phyloP scores from a whole-genome alignment of 495 filamentous ascomycete genomes.

The Trichocladium uniseriatum region DNA sequence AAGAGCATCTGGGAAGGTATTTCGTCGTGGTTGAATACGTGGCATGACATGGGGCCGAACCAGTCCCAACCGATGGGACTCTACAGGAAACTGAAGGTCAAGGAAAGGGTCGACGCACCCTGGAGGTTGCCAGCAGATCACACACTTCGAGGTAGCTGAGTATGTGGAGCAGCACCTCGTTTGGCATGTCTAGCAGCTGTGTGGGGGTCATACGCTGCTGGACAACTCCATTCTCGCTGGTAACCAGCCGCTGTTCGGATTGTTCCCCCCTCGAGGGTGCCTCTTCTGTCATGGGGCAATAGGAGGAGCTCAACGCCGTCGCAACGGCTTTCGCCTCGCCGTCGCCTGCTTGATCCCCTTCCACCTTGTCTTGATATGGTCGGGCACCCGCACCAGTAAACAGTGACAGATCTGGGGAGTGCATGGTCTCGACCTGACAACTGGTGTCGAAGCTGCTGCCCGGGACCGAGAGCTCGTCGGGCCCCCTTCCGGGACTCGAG shows the following conservation, averaged over 20 bases:
- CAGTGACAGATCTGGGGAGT: background rate
- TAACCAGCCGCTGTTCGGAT: background rate
- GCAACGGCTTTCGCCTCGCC: background rate
- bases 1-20: no score
- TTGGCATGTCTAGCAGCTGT: conserved; percentile 34
- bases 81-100: background rate
- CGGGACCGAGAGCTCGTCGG: background rate
- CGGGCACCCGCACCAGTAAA: conserved; percentile 11
- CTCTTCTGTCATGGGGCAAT: background rate
- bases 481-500: conserved; percentile 11
- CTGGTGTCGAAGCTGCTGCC: background rate
- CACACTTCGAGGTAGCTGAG: conserved; percentile 48
- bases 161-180: conserved; percentile 48
- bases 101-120: conserved; percentile 34
- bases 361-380: background rate
- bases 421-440: background rate
- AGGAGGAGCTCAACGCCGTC: background rate
- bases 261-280: background rate
- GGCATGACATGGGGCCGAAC: no score
- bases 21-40: no score
- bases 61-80: no score
- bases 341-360: conserved; percentile 7
- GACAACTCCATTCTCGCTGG: background rate
- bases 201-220: background rate
- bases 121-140: conserved; percentile 46